Evolutionary conservation across 1,284 basidiomycete species (phyloP).

Genomic region (Moesziomyces globuligerus): DNA sequence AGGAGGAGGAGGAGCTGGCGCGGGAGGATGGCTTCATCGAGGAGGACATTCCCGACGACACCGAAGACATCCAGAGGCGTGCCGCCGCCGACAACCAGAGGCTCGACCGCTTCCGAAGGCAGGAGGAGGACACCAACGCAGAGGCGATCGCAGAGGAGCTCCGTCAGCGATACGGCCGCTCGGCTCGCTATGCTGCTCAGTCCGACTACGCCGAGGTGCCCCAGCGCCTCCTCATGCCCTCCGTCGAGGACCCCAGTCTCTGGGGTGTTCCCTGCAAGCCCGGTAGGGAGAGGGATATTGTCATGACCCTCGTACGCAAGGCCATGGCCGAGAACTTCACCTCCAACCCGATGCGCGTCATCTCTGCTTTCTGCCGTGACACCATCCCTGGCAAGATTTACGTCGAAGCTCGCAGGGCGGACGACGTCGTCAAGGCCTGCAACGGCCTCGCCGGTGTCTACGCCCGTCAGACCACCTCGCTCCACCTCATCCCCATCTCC

Average conservation of each 20-base stretch:
- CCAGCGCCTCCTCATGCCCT: slow-evolving; percentile 94
- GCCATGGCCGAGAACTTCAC: slow-evolving; percentile 72
- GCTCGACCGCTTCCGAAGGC: slow-evolving; percentile 79
- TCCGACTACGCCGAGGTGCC: slow-evolving; percentile 80
- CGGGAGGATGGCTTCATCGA: slow-evolving; percentile 78
- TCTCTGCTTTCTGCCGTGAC: slow-evolving; percentile 94
- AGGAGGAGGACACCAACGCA: slow-evolving; percentile 83
- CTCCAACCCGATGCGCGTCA: slow-evolving; percentile 81
- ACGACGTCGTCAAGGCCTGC: slow-evolving; percentile 85
- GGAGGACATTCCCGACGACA: slow-evolving; percentile 74
- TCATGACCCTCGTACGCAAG: slow-evolving; percentile 94
- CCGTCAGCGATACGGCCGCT: slow-evolving; percentile 78
- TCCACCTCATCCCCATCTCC: slow-evolving; percentile 90
- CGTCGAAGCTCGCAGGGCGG: slow-evolving; percentile 88
- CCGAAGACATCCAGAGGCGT: slow-evolving; percentile 73
- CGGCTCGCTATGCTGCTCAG: slow-evolving; percentile 68
- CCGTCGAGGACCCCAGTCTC: slow-evolving; percentile 91
- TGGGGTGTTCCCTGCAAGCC: slow-evolving; percentile 97
- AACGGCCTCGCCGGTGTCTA: slow-evolving; percentile 93
- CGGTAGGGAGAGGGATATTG: slow-evolving; percentile 89
- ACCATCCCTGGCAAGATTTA: slow-evolving; percentile 95
- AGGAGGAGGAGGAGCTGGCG: slow-evolving; percentile 67
- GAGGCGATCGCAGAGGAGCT: slow-evolving; percentile 87
- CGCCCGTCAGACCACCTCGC: slow-evolving; percentile 72
- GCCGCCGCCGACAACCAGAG: slow-evolving; percentile 77